Base-by-base conservation (phyloP, 257 asterid genomes). In the Nicotiana attenuata region DNA sequence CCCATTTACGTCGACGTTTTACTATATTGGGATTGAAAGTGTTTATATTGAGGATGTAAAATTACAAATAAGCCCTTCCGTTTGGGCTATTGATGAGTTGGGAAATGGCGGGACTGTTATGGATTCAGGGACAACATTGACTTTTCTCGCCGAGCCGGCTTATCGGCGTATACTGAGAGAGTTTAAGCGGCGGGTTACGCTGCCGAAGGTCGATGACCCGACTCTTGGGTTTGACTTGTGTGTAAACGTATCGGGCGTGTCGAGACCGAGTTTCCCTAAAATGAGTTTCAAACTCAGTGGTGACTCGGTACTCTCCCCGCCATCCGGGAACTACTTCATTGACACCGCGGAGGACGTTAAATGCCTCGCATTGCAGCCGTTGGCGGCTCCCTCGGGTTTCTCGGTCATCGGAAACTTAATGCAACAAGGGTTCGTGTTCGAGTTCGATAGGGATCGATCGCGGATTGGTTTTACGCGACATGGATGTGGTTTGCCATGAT, bases 121-220 rank as follows among this genome's bases (percentile, higher is more conserved):
- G 10, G 98, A 94, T 75, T 94, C 98, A 4, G 98, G 98, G 83
- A 93, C 98, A 15, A 93, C 98, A 11, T 76, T 94, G 85, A 86
- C 98, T 31, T 92, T 90, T 63, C 69, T 92, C 5, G 87, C 86
- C 22, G 59, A 86, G 86, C 91, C 90, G 29, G 98, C 97, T 57
- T 94, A 94, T 47, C 84, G 84, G 11, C 59, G 6, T 17, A 88
- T 93, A 80, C 53, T 94, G 15, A 85, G 81, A 5, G 89, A 50
- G 65, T 87, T 93, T 38, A 59, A 85, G 84, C 90, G 91, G 88
- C 92, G 89, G 0, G 85, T 93, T 11, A 85, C 81, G 84, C 87
- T 88, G 60, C 97, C 97, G 0, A 41, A 69, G 84, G 83, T 89
- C 26, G 53, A 82, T 20, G 63, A 79, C 15, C 91, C 91, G 61